phyloP scores from a whole-genome alignment of 179 eudicot species.

The Silene coronaria region DNA sequence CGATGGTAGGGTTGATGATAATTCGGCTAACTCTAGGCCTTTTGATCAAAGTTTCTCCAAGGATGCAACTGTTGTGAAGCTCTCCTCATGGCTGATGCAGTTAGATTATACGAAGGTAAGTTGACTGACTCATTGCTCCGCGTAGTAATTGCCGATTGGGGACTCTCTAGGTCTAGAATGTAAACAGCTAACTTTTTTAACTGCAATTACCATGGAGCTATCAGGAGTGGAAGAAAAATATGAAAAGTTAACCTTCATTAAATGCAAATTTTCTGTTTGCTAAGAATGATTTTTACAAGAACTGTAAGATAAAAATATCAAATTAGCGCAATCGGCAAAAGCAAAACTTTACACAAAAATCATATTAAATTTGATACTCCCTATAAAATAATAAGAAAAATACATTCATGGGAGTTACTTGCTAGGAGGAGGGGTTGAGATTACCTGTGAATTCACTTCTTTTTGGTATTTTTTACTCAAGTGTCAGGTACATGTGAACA shows the following conservation, averaged over 20 bases:
- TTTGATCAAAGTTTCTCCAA: conserved; percentile 48
- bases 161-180: neutral
- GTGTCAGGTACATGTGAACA: conserved; percentile 39
- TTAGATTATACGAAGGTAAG: conserved; percentile 50
- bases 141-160: neutral
- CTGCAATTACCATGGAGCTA: neutral
- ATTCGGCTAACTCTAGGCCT: conserved; percentile 28
- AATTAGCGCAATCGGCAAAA: too few species aligned
- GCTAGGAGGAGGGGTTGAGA: neutral
- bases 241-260: too few species aligned
- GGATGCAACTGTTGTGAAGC: conserved; percentile 59
- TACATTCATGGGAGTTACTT: neutral
- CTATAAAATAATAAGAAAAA: too few species aligned
- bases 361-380: too few species aligned
- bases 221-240: neutral
- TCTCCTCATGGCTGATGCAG: conserved; percentile 73
- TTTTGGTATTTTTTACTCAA: conserved; percentile 16
- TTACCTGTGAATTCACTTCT: neutral
- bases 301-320: too few species aligned
- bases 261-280: too few species aligned
- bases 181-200: neutral
- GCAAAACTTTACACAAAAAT: too few species aligned
- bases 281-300: too few species aligned
- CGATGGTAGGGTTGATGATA: conserved; percentile 23
- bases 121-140: neutral